Evolutionary conservation across 352 stramenopile species (phyloP).

Genomic region (Phytophthora citricola): DNA sequence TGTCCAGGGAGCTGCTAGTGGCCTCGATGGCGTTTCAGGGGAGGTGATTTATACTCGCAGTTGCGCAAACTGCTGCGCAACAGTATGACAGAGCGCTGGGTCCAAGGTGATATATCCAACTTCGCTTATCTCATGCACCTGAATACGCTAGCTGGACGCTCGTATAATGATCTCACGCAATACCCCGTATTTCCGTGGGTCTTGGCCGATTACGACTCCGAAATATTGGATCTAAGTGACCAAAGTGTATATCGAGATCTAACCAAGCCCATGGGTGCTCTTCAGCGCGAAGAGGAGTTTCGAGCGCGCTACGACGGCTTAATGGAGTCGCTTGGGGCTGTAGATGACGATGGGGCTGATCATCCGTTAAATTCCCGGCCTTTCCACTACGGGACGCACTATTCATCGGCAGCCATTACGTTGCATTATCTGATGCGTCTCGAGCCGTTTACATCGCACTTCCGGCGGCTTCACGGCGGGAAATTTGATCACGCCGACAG

Average conservation of each 20-base stretch:
- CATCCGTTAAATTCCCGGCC: constrained; percentile 61
- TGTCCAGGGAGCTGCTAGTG: constrained; percentile 67
- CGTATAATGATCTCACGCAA: constrained; percentile 98
- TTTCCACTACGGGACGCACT: constrained; percentile 97
- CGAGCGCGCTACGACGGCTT: constrained; percentile 70
- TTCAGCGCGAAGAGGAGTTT: constrained; percentile 92
- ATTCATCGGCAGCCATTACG: constrained; percentile 94
- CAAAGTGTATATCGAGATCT: constrained; percentile 94
- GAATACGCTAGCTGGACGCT: constrained; percentile 96
- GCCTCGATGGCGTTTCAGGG: constrained; percentile 57
- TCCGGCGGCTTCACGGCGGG: constrained; percentile 94
- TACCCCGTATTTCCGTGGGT: constrained; percentile 99
- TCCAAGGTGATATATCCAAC: constrained; percentile 74
- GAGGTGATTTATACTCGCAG: constrained; percentile 72
- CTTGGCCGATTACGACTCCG: constrained; percentile 94
- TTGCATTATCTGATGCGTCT: constrained; percentile 98
- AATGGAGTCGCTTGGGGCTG: constrained; percentile 39
- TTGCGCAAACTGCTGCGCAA: constrained; percentile 73
- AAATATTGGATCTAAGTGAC: constrained; percentile 94
- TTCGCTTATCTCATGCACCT: constrained; percentile 98
- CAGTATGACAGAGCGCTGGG: constrained; percentile 83
- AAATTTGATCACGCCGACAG: constrained; percentile 99
- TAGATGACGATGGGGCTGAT: constrained; percentile 19
- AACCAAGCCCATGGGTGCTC: constrained; percentile 96
- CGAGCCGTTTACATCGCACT: constrained; percentile 96